Conservation (phyloP, 768 basidiomycete species). For the Rhodocollybia butyracea region DNA sequence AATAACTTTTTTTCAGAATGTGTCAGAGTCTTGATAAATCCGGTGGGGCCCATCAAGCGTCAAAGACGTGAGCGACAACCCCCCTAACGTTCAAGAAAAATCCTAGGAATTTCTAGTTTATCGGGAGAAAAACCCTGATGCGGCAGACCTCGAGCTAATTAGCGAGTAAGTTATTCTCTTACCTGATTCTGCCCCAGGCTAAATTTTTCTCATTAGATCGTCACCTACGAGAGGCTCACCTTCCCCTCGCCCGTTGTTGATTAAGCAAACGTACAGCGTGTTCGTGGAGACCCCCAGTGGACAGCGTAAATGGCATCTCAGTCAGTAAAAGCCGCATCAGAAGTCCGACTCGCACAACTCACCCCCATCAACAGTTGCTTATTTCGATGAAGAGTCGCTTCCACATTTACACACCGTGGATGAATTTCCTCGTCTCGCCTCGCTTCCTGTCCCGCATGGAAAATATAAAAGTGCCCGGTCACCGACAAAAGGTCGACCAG, state of each 20-base stretch:
- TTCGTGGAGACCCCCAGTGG: constrained; percentile 66
- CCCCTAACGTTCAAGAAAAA: neutral
- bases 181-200: constrained; percentile 11
- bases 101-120: constrained; percentile 78
- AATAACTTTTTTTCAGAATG: neutral
- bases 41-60: constrained; percentile 82
- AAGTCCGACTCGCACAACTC: constrained; percentile 17
- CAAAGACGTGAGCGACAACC: constrained; percentile 50
- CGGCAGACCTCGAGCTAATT: constrained; percentile 44
- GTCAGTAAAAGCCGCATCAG: constrained; percentile 34
- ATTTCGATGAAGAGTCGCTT: constrained; percentile 72
- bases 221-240: constrained; percentile 26
- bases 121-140: constrained; percentile 58
- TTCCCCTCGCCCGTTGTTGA: constrained; percentile 48
- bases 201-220: constrained; percentile 1
- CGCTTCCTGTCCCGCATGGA: constrained; percentile 17
- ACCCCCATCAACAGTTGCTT: constrained; percentile 52
- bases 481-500: constrained; percentile 53
- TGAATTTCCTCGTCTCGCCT: constrained; percentile 49
- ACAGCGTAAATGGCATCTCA: constrained; percentile 79
- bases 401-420: constrained; percentile 59
- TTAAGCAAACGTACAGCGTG: constrained; percentile 83
- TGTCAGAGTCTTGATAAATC: constrained; percentile 22
- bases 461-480: constrained; percentile 72
- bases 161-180: constrained; percentile 32